phyloP scores from a whole-genome alignment of 768 basidiomycete genomes.

The Kwoniella mangroviensis region DNA sequence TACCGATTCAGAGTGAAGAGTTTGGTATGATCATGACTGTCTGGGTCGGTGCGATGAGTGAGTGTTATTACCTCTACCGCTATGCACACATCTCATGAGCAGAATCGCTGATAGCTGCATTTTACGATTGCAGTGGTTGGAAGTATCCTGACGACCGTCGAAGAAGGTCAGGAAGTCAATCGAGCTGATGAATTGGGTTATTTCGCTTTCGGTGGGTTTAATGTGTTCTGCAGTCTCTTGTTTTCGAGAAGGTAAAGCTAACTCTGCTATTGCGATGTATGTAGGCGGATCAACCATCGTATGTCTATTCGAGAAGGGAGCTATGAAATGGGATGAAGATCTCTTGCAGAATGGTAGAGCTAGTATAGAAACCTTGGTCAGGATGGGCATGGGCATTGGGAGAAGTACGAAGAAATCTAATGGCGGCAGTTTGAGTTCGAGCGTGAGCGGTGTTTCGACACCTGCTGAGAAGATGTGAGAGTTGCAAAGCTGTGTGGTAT shows the following conservation, averaged over 20 bases:
- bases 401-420: conserved; percentile 18
- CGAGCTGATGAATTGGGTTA: conserved; percentile 91
- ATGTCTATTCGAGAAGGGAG: conserved; percentile 81
- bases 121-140: conserved; percentile 64
- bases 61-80: conserved; percentile 17
- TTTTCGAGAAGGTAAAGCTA: background rate
- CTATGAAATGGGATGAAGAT: conserved; percentile 89
- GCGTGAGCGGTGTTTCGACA: background rate
- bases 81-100: background rate
- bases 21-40: conserved; percentile 93
- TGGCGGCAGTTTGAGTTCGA: background rate
- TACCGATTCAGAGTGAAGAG: conserved; percentile 83
- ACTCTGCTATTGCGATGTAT: background rate
- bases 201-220: conserved; percentile 83
- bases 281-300: conserved; percentile 91
- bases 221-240: background rate
- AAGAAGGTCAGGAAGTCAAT: conserved; percentile 77
- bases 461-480: conserved; percentile 6
- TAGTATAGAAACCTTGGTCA: conserved; percentile 85
- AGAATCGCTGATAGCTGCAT: background rate
- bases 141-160: conserved; percentile 82
- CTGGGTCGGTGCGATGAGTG: conserved; percentile 59
- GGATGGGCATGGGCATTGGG: conserved; percentile 88
- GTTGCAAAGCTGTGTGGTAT: background rate
- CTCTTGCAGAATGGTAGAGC: conserved; percentile 80